A percentile compares a stretch with the other conserved stretches of the same genome.
Conservation (phyloP, 2,329 filamentous ascomycete genomes). For the Talaromyces islandicus region DNA sequence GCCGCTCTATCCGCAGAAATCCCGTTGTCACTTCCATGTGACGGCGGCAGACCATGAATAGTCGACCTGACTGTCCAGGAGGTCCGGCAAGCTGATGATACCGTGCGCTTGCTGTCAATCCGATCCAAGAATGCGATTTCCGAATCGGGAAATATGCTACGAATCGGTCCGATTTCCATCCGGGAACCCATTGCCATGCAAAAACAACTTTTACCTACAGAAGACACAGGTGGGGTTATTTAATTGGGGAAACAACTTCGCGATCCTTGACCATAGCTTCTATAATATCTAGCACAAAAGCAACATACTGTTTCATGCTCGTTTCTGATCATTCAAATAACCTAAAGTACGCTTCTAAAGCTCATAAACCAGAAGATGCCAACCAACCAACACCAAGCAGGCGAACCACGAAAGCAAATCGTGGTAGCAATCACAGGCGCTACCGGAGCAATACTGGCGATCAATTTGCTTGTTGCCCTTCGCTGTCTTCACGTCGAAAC, state of each 20-base stretch:
- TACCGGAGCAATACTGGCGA: conserved; percentile 41
- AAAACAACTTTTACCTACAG: background rate
- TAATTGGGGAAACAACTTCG: background rate
- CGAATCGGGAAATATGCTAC: background rate
- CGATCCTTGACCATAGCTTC: background rate
- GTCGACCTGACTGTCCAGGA: background rate
- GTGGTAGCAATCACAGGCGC: conserved; percentile 48
- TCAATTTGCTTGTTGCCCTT: conserved; percentile 37
- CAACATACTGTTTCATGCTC: background rate
- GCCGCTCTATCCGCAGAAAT: background rate
- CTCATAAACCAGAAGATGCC: background rate
- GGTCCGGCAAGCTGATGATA: background rate
- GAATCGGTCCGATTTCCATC: background rate
- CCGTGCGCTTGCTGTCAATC: background rate
- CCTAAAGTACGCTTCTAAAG: background rate
- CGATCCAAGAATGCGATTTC: background rate
- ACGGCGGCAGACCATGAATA: background rate
- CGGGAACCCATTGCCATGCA: background rate
- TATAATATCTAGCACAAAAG: background rate
- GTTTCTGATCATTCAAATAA: background rate
- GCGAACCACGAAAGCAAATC: conserved; percentile 26
- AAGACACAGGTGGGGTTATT: background rate
- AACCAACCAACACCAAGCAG: background rate
- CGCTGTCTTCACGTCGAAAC: conserved; percentile 42
- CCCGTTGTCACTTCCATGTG: background rate